Evolutionary conservation across 1,284 basidiomycete species (phyloP).

Genomic region (Moniliella sp.): DNA sequence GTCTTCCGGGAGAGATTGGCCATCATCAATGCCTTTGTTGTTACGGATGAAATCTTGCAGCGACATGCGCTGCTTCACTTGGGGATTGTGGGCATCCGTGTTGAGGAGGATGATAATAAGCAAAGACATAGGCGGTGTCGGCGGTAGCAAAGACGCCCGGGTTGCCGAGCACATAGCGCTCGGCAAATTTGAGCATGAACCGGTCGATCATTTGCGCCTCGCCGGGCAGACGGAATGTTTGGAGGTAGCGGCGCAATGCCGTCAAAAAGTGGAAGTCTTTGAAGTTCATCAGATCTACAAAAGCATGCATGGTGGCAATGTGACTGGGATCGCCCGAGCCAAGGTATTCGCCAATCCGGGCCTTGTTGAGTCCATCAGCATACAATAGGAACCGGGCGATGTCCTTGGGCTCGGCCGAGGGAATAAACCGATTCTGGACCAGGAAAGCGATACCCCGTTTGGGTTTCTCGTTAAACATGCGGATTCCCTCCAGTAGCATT

Average conservation of each 20-base stretch:
- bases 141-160: slow-evolving; percentile 28
- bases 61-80: slow-evolving; percentile 33
- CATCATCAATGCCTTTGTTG: slow-evolving; percentile 32
- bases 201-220: slow-evolving; percentile 34
- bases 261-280: slow-evolving; percentile 22
- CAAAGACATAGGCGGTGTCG: slow-evolving; percentile 31
- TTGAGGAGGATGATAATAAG: slow-evolving; percentile 34
- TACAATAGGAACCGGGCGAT: slow-evolving; percentile 67
- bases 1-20: slow-evolving; percentile 24
- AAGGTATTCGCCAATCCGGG: slow-evolving; percentile 89
- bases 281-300: slow-evolving; percentile 33
- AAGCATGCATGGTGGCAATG: slow-evolving; percentile 33
- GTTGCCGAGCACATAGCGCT: slow-evolving; percentile 29
- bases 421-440: slow-evolving; percentile 69
- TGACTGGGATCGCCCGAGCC: slow-evolving; percentile 39
- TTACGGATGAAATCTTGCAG: slow-evolving; percentile 32
- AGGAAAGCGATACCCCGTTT: slow-evolving; percentile 67
- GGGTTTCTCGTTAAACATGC: slow-evolving; percentile 94
- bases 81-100: slow-evolving; percentile 32
- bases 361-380: slow-evolving; percentile 82
- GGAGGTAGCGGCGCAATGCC: slow-evolving; percentile 26
- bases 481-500: slow-evolving; percentile 77
- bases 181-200: slow-evolving; percentile 34
- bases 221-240: slow-evolving; percentile 30
- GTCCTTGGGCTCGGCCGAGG: slow-evolving; percentile 51